A percentile compares a stretch with the other conserved stretches of the same genome.
phyloP scores from a whole-genome alignment of 768 basidiomycete genomes.

The Plicaturopsis crispa region DNA sequence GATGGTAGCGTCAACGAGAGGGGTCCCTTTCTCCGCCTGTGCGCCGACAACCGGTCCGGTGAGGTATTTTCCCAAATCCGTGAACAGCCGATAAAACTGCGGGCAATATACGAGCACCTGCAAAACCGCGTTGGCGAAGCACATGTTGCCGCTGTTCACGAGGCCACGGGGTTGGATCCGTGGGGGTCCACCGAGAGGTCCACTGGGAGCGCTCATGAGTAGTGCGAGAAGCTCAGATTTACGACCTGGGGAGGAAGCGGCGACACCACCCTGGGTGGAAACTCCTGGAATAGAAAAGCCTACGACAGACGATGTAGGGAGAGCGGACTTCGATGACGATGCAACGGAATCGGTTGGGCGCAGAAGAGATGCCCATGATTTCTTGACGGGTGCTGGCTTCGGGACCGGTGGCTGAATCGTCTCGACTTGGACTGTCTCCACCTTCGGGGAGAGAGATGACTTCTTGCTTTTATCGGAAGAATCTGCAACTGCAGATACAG shows the following conservation, averaged over 20 bases:
- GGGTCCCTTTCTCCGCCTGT: constrained; percentile 28
- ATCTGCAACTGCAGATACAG: constrained; percentile 33
- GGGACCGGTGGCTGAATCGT: constrained; percentile 15
- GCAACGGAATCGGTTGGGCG: constrained; percentile 32
- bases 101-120: constrained; percentile 85
- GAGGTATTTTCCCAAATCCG: constrained; percentile 54
- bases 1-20: constrained; percentile 61
- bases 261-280: constrained; percentile 13
- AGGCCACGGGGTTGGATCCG: constrained; percentile 57
- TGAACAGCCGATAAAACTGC: constrained; percentile 73
- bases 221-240: constrained; percentile 47
- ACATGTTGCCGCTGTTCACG: constrained; percentile 94
- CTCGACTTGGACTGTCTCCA: constrained; percentile 6
- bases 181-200: constrained; percentile 8
- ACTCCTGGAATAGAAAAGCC: constrained; percentile 66
- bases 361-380: constrained; percentile 74
- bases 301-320: constrained; percentile 65
- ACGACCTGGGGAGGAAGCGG: constrained; percentile 26
- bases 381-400: constrained; percentile 35
- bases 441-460: constrained; percentile 5
- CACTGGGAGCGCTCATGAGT: constrained; percentile 33
- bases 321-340: constrained; percentile 32
- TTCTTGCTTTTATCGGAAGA: constrained; percentile 19
- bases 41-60: constrained; percentile 19
- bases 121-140: constrained; percentile 92